phyloP scores from a whole-genome alignment of 352 stramenopile species.

The Phytophthora uliginosa region DNA sequence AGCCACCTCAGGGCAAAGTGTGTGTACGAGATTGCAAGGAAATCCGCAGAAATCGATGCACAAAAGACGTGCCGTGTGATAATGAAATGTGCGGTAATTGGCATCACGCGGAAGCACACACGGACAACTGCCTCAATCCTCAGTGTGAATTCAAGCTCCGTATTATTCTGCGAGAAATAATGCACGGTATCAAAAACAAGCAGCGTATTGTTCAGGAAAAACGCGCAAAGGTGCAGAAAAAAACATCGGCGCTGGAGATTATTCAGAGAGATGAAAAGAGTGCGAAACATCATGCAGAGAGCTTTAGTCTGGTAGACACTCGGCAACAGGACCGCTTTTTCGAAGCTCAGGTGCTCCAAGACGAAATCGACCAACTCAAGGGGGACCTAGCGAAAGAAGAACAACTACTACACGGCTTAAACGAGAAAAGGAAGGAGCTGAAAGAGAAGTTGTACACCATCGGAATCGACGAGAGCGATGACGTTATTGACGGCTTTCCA shows the following conservation, averaged over 20 bases:
- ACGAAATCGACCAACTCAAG: slow-evolving; percentile 69
- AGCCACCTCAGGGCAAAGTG: slow-evolving; percentile 46
- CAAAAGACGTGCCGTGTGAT: slow-evolving; percentile 49
- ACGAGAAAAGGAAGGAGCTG: slow-evolving; percentile 3
- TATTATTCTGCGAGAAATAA: slow-evolving; percentile 62
- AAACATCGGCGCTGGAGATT: slow-evolving; percentile 50
- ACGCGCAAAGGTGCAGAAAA: slow-evolving; percentile 34
- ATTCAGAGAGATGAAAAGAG: slow-evolving; percentile 57
- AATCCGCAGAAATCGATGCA: slow-evolving; percentile 59
- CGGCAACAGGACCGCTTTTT: slow-evolving; percentile 38
- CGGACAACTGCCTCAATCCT: slow-evolving; percentile 52
- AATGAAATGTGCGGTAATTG: slow-evolving; percentile 67
- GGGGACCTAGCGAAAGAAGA: slow-evolving; percentile 57
- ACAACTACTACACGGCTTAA: slow-evolving; percentile 15
- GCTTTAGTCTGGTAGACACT: not conserved
- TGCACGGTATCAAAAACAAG: slow-evolving; percentile 61
- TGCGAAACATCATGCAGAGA: not conserved
- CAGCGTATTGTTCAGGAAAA: slow-evolving; percentile 23
- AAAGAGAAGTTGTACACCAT: slow-evolving; percentile 11
- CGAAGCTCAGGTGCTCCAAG: slow-evolving; percentile 53
- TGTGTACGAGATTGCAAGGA: slow-evolving; percentile 51
- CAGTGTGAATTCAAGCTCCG: slow-evolving; percentile 68
- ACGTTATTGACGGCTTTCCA: slow-evolving; percentile 54
- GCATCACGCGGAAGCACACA: slow-evolving; percentile 70
- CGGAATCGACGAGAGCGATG: slow-evolving; percentile 52